Base-by-base conservation (phyloP, 1,284 basidiomycete species). In the Pseudomicrostroma phylloplanum region DNA sequence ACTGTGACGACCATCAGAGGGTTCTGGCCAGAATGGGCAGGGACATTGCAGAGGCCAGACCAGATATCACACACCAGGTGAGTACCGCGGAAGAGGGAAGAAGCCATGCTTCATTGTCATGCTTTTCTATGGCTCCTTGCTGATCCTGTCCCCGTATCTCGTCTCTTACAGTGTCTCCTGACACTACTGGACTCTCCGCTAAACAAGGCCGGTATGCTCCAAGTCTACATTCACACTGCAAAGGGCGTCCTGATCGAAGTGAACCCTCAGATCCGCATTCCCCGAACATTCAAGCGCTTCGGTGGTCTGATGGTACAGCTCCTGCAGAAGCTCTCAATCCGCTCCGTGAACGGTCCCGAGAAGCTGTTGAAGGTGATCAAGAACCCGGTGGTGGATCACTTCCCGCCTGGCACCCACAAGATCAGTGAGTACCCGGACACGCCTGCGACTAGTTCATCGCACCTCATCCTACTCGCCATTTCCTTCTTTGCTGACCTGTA, bases 1-100 rank as follows among this genome's bases (percentile, higher is more conserved):
- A 99, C 81, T 98, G 96, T 81, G 94, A 99, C 80, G 94, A 99
- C 61, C 94, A 98, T 81, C 94, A 99, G 80, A 92, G 94, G 57
- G 96, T 99, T 67, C 83, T 99, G 64, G 94, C 96, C 7, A 97
- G 96, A 82, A 96, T 93, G 2, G 92, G 92, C 30, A 85, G 94
- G 72, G 96, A 99, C 81, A 98, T 98, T 70, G 93, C 96, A 21
- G 93, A 97, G 81, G 94, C 96, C 19, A 83, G 94, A 67, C 94
- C 96, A 6, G 96, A 98, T 81, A 98, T 98, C 77, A 98, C 96
- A 0, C 94, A 99, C 80, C 96, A 98, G 85, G 91, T 91, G 64
- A 69, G 84, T 79, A n/a, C 21, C 15, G 30, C 9, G 3, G 30
- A 9, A 36, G 30, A 9, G 9, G 9, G 30, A 4, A 53, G 42